Conservation (phyloP, 345 rosid species). For the Erodium maritimum region DNA sequence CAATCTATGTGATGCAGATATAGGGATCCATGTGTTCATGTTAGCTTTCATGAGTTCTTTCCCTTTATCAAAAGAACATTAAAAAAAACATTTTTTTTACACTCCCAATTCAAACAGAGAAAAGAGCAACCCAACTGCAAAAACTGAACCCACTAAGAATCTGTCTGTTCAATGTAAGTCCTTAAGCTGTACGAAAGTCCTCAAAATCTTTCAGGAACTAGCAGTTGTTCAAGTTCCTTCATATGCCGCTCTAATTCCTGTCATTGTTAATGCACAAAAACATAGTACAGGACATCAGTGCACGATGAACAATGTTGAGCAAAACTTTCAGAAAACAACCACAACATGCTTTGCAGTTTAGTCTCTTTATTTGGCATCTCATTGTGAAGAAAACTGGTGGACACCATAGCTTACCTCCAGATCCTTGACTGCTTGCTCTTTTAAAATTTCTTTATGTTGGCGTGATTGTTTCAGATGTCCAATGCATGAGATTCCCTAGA, state of each 20-base stretch:
- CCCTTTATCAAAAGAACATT: too few relatives aligned
- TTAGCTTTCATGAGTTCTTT: too few relatives aligned
- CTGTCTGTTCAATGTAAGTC: not conserved
- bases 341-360: not conserved
- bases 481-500: constrained; percentile 79
- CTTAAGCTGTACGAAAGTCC: not conserved
- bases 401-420: constrained; percentile 59
- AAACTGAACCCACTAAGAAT: too few relatives aligned
- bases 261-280: not conserved
- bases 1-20: too few relatives aligned
- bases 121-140: not conserved
- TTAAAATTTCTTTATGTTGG: constrained; percentile 51
- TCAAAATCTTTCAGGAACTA: constrained; percentile 40
- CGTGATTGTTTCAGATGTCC: constrained; percentile 74
- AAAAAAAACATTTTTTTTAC: too few relatives aligned
- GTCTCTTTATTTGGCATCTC: not conserved
- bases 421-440: constrained; percentile 74
- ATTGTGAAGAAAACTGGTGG: too few relatives aligned
- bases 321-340: not conserved
- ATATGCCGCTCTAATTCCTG: constrained; percentile 77
- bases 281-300: not conserved
- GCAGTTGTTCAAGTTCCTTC: constrained; percentile 81
- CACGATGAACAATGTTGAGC: not conserved
- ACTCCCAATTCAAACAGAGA: not conserved
- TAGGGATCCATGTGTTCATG: too few relatives aligned